phyloP scores from a whole-genome alignment of 805 yeast species.

The Candida sithepensis region DNA sequence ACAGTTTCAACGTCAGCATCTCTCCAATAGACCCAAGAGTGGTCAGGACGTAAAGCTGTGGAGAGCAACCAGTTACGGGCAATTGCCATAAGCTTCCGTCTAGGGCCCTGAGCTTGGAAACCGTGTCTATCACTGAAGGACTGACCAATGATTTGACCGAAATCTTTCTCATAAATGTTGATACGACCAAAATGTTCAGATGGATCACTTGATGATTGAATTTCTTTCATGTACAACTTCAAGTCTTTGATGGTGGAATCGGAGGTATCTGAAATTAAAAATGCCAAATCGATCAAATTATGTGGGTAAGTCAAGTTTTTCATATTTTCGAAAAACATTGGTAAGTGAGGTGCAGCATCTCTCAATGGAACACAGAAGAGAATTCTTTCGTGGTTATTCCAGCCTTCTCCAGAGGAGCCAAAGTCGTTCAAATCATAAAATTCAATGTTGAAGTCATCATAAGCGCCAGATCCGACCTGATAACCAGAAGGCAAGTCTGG shows the following conservation, averaged over 20 bases:
- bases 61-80: slow-evolving; percentile 91
- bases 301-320: slow-evolving; percentile 82
- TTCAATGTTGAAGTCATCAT: slow-evolving; percentile 43
- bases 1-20: slow-evolving; percentile 95
- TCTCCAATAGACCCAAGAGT: slow-evolving; percentile 94
- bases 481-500: slow-evolving; percentile 36
- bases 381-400: slow-evolving; percentile 76
- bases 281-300: slow-evolving; percentile 75
- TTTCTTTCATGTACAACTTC: slow-evolving; percentile 50
- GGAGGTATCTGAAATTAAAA: slow-evolving; percentile 82
- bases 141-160: slow-evolving; percentile 89
- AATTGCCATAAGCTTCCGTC: slow-evolving; percentile 89
- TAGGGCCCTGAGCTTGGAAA: slow-evolving; percentile 88
- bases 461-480: slow-evolving; percentile 20
- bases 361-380: slow-evolving; percentile 85
- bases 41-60: slow-evolving; percentile 82
- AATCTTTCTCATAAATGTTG: slow-evolving; percentile 84
- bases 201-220: slow-evolving; percentile 63
- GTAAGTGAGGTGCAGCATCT: slow-evolving; percentile 87
- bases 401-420: slow-evolving; percentile 56
- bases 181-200: slow-evolving; percentile 69
- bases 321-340: slow-evolving; percentile 85
- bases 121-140: slow-evolving; percentile 90
- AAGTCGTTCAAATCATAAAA: slow-evolving; percentile 71
- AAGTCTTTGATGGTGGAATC: slow-evolving; percentile 78